These are phyloP conservation scores for Chiua virens DNA, from an alignment of 768 basidiomycete species.

Conservation along the genomic window DNA sequence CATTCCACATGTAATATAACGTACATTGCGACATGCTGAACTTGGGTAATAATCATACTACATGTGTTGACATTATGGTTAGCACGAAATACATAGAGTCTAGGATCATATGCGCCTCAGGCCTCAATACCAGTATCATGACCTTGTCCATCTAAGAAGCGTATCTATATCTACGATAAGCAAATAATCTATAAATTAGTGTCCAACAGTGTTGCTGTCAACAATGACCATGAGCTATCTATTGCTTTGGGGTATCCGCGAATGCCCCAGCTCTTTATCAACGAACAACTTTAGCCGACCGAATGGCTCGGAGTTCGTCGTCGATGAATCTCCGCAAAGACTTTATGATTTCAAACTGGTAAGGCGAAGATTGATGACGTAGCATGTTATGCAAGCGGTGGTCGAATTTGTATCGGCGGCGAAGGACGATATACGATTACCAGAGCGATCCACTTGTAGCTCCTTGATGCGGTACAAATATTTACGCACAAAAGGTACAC, in stretches of 20 bases:
- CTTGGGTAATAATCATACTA: constrained; percentile 26
- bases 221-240: too few species aligned
- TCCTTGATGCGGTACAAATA: constrained; percentile 61
- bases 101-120: too few species aligned
- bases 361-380: constrained; percentile 53
- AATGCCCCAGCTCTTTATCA: constrained; percentile 59
- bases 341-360: constrained; percentile 47
- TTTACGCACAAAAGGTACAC: constrained; percentile 68
- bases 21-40: constrained; percentile 28
- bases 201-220: neutral
- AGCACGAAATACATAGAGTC: constrained; percentile 5
- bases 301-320: constrained; percentile 40
- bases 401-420: constrained; percentile 46
- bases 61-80: constrained; percentile 6
- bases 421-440: too few species aligned
- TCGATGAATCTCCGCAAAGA: constrained; percentile 48
- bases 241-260: constrained; percentile 48
- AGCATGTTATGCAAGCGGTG: constrained; percentile 57
- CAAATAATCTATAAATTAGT: too few species aligned
- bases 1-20: constrained; percentile 32
- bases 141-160: too few species aligned
- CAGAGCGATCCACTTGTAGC: constrained; percentile 29
- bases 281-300: constrained; percentile 52
- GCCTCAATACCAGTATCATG: too few species aligned
- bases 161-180: too few species aligned